Evolutionary conservation across 495 filamentous ascomycete genomes (phyloP), one percentile per base, ranked within the genome.

Genomic region (Neurospora tetrasperma): DNA sequence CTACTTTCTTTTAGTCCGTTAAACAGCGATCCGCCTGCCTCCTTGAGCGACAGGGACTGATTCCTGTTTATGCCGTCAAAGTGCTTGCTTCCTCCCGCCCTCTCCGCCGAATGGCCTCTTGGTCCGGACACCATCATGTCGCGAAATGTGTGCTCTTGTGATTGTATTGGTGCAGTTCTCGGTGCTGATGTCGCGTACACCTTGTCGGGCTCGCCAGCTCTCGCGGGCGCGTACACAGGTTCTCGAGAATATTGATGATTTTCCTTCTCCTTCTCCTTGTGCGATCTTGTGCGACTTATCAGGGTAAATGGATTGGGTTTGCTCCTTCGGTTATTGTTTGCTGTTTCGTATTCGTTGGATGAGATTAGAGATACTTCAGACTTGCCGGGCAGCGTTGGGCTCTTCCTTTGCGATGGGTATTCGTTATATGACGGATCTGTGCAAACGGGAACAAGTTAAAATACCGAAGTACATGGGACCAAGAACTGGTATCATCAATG

Each of bases 1-100:
- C 90, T 91, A 46, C 85, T 90, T 31, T 90, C 88, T 79, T 92
- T 94, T 23, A 95, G 81, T 48, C 91, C 92, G 73, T 86, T 90
- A 76, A 95, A 87, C 43, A 94, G 89, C 69, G 88, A 88, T 31
- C 89, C 89, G 68, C 88, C 85, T 42, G 86, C 89, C 42, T 93
- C 91, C 69, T 89, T 88, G 73, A 89, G 84, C 0, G 90, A 89
- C 20, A 87, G 82, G 18, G 84, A 75, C 69, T 78, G 78, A 4
- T 62, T 73, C 69, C 79, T 76, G 70, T 71, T 77, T 9, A 74
- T 84, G 78, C 76, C 83, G 73, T 81, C 86, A 77, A 66, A 66
- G 6, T 66, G 54, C 27, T 66, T 77, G 74, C 69, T 86, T 82
- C 76, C 80, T 85, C 77, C 81, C 84, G 43, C 83, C 46, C 92